Evolutionary conservation across 2,329 filamentous ascomycete genomes (phyloP).

Genomic region (Helicocarpus griseus): DNA sequence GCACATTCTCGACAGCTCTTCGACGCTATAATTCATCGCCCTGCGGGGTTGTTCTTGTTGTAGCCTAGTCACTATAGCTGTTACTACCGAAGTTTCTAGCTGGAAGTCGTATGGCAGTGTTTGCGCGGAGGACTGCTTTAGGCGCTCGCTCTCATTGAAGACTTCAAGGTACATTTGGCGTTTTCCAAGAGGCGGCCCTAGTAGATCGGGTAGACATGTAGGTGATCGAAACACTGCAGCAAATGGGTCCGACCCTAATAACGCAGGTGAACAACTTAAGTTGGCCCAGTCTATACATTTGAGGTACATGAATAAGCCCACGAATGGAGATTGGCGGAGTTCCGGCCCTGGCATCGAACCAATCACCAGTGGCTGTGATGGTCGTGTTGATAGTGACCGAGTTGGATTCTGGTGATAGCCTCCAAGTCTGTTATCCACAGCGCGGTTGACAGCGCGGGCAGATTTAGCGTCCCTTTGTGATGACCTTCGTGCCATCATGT

Average conservation of each 20-base stretch:
- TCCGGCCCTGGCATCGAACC: constrained; percentile 3
- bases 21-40: constrained; percentile 9
- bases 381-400: constrained; percentile 7
- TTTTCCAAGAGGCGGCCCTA: constrained; percentile 11
- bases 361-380: not conserved
- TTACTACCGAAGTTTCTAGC: constrained; percentile 8
- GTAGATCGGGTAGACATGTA: constrained; percentile 12
- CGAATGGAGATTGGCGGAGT: constrained; percentile 11
- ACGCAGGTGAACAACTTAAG: constrained; percentile 8
- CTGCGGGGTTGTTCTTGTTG: constrained; percentile 11
- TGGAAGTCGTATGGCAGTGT: constrained; percentile 1
- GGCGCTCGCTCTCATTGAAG: constrained; percentile 11
- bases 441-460: constrained; percentile 3
- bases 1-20: constrained; percentile 11
- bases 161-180: constrained; percentile 14
- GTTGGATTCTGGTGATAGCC: constrained; percentile 7
- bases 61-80: constrained; percentile 9
- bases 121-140: constrained; percentile 7
- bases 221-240: constrained; percentile 13
- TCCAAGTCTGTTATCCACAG: constrained; percentile 8
- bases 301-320: constrained; percentile 13
- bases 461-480: constrained; percentile 13
- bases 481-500: constrained; percentile 13
- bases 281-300: constrained; percentile 13
- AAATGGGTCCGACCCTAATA: constrained; percentile 11